Percentiles rank a stretch among this genome's conserved stretches.
These are phyloP conservation scores for Cyclaneusma minus DNA, from an alignment of 2,329 filamentous ascomycete genomes.

Conservation along the genomic window DNA sequence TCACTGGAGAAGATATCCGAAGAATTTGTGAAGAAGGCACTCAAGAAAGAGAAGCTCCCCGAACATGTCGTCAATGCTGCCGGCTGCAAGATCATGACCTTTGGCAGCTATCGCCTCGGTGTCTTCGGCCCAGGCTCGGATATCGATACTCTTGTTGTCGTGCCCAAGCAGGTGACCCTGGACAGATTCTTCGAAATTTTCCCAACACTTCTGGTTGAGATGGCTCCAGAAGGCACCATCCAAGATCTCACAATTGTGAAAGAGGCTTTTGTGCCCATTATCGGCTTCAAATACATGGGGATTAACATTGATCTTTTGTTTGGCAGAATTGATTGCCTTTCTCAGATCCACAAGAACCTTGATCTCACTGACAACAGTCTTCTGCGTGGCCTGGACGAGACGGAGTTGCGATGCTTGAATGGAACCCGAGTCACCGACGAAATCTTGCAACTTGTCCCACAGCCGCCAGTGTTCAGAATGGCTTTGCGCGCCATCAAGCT, in stretches of 20 bases:
- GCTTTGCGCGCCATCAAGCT: constrained; percentile 88
- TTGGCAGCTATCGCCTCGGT: constrained; percentile 86
- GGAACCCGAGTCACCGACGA: constrained; percentile 90
- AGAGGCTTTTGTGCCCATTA: constrained; percentile 90
- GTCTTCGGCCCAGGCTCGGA: constrained; percentile 93
- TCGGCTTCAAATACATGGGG: constrained; percentile 82
- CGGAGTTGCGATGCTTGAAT: constrained; percentile 78
- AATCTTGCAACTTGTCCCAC: constrained; percentile 76
- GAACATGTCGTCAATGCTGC: constrained; percentile 67
- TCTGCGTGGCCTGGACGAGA: constrained; percentile 72
- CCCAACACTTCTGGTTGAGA: constrained; percentile 60
- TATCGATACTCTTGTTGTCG: constrained; percentile 91
- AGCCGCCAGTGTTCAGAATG: constrained; percentile 76
- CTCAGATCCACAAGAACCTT: constrained; percentile 56
- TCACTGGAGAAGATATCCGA: constrained; percentile 67
- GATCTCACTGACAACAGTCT: constrained; percentile 72
- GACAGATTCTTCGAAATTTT: constrained; percentile 89
- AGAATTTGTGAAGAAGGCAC: constrained; percentile 75
- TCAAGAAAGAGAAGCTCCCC: constrained; percentile 39
- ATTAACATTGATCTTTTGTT: constrained; percentile 95
- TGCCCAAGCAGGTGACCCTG: constrained; percentile 73
- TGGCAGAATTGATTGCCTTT: constrained; percentile 54
- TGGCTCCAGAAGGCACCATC: constrained; percentile 66
- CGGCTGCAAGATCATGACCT: constrained; percentile 87
- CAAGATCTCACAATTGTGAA: constrained; percentile 73